Conservation (phyloP, 2,329 filamentous ascomycete genomes). For the Paecilomyces sp. region DNA sequence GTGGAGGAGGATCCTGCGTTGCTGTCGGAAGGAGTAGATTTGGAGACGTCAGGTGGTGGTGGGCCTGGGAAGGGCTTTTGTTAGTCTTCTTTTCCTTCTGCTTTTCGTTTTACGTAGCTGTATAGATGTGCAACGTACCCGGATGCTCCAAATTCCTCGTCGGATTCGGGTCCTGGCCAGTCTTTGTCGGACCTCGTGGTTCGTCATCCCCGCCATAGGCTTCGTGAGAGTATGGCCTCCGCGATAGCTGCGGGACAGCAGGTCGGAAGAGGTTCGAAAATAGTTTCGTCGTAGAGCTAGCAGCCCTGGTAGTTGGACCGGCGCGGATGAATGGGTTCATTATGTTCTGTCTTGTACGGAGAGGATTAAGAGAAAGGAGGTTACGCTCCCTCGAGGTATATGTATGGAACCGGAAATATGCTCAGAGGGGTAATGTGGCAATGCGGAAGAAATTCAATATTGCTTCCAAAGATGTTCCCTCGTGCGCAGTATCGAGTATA, state of each 20-base stretch:
- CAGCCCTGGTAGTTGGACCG: background rate
- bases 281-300: background rate
- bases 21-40: background rate
- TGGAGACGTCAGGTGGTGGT: slow-evolving; percentile 12
- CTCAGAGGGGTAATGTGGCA: background rate
- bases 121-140: slow-evolving; percentile 8
- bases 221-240: slow-evolving; percentile 10
- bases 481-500: background rate
- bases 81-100: background rate
- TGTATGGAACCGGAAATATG: background rate
- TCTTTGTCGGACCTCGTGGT: slow-evolving; percentile 1
- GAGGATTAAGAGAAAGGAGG: background rate
- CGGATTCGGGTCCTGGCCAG: slow-evolving; percentile 3
- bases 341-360: background rate
- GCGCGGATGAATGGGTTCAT: background rate
- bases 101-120: background rate
- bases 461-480: background rate
- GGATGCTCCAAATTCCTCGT: slow-evolving; percentile 17
- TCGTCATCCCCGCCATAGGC: slow-evolving; percentile 13
- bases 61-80: slow-evolving; percentile 8
- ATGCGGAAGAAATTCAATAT: background rate
- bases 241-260: background rate
- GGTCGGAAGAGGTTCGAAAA: background rate
- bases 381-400: background rate
- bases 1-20: background rate